phyloP scores from a whole-genome alignment of 768 basidiomycete species.

The Suillus discolor region DNA sequence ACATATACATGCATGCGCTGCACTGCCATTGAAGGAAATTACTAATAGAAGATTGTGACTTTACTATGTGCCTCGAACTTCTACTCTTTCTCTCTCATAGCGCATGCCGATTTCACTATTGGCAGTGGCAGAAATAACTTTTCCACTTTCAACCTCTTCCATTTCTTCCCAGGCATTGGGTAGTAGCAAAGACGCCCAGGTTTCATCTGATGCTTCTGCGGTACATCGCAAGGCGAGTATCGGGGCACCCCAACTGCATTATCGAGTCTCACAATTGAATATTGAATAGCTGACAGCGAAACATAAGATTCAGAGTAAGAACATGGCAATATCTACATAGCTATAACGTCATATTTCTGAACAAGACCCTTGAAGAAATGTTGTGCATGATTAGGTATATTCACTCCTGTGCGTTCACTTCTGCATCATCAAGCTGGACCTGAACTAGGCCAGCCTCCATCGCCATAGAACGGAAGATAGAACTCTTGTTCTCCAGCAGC shows the following conservation, averaged over 20 bases:
- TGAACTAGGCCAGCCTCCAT: slow-evolving; percentile 59
- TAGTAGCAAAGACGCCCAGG: not conserved
- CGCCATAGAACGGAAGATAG: slow-evolving; percentile 65
- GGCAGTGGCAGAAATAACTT: not conserved
- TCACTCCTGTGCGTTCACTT: not conserved
- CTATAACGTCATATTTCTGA: not conserved
- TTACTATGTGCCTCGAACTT: not conserved
- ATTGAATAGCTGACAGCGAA: not conserved
- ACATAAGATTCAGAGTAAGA: not conserved
- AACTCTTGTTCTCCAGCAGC: slow-evolving; percentile 59
- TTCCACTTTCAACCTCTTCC: not conserved
- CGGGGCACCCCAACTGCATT: not conserved
- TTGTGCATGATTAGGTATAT: not conserved
- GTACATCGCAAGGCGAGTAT: not conserved
- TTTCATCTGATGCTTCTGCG: not conserved
- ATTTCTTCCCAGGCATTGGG: not conserved
- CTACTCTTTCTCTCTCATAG: not conserved
- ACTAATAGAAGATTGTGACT: not conserved
- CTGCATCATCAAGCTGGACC: not conserved
- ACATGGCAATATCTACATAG: not conserved
- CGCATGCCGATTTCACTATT: not conserved
- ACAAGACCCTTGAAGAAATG: not conserved
- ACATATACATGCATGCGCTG: not conserved
- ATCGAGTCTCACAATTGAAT: not conserved
- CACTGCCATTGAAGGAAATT: not conserved